Evolutionary conservation across 306 rosid genomes (phyloP).

Genomic region (Rosa rugosa): DNA sequence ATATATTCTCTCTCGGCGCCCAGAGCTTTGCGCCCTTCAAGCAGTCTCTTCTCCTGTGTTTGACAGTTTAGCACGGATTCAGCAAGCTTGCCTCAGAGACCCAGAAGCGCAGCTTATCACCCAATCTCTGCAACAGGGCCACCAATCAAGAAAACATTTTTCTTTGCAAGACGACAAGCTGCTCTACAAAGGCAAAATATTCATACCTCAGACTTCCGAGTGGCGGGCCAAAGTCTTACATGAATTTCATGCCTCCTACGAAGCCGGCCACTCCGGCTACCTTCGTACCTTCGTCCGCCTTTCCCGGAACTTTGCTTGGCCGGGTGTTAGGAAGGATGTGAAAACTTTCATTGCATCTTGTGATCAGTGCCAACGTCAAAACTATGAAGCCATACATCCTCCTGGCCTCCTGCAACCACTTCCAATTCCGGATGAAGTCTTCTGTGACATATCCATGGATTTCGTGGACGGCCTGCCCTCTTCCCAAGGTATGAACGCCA

Average conservation of each 20-base stretch:
- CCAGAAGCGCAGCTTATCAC: too few species aligned
- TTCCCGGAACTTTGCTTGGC: background rate
- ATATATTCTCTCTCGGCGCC: too few species aligned
- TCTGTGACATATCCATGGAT: too few species aligned
- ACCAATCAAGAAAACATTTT: too few species aligned
- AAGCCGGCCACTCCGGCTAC: background rate
- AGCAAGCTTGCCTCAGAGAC: too few species aligned
- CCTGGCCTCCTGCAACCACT: fast-evolving
- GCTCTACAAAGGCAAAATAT: background rate
- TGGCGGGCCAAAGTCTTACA: background rate
- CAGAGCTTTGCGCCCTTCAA: too few species aligned
- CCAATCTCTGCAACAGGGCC: too few species aligned
- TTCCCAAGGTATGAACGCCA: background rate
- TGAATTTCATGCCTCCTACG: background rate
- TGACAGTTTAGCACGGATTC: too few species aligned
- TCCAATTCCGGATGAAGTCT: too few species aligned
- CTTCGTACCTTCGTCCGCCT: background rate
- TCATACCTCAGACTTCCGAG: background rate
- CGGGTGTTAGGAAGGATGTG: background rate
- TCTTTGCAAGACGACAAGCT: too few species aligned
- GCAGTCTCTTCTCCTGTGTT: too few species aligned
- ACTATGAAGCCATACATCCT: background rate
- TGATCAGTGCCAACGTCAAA: background rate
- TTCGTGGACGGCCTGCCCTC: fast-evolving
- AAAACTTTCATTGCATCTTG: background rate